phyloP scores from a whole-genome alignment of 2,329 filamentous ascomycete genomes.

The Verticillium isaacii region DNA sequence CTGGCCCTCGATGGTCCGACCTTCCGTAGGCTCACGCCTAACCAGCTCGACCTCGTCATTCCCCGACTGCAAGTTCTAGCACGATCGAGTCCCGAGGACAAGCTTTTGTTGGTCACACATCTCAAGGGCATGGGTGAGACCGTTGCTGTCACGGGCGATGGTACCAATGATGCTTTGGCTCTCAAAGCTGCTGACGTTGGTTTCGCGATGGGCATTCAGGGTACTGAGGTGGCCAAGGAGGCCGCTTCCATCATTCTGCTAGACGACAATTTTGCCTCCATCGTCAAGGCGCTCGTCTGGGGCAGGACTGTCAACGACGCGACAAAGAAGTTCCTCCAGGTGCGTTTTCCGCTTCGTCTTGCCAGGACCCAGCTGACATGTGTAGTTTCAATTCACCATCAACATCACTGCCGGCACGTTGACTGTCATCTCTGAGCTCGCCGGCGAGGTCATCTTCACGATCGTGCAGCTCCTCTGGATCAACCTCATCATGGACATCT shows the following conservation, averaged over 20 bases:
- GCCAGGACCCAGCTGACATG: not conserved
- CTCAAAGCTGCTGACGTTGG: constrained; percentile 58
- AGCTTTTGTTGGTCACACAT: constrained; percentile 55
- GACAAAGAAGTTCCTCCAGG: constrained; percentile 59
- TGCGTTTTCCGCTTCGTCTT: constrained; percentile 11
- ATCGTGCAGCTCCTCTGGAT: constrained; percentile 57
- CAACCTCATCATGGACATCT: constrained; percentile 57
- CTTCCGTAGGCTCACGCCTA: constrained; percentile 57
- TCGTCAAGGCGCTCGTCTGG: constrained; percentile 59
- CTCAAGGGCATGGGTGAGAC: constrained; percentile 59
- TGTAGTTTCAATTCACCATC: constrained; percentile 53
- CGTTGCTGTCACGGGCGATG: constrained; percentile 56
- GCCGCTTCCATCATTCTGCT: constrained; percentile 58
- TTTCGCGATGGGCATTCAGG: constrained; percentile 58
- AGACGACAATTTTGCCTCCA: constrained; percentile 55
- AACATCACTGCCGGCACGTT: constrained; percentile 57
- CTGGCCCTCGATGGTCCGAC: constrained; percentile 65
- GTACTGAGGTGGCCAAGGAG: constrained; percentile 59
- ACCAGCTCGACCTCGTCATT: constrained; percentile 53
- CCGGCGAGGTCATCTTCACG: constrained; percentile 45
- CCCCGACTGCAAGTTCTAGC: constrained; percentile 59
- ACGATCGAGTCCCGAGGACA: constrained; percentile 63
- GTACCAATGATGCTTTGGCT: constrained; percentile 57
- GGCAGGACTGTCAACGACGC: constrained; percentile 59
- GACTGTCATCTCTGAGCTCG: constrained; percentile 51